Evolutionary conservation across 129 eudicot genomes (phyloP).

Genomic region (Artemisia argyi): DNA sequence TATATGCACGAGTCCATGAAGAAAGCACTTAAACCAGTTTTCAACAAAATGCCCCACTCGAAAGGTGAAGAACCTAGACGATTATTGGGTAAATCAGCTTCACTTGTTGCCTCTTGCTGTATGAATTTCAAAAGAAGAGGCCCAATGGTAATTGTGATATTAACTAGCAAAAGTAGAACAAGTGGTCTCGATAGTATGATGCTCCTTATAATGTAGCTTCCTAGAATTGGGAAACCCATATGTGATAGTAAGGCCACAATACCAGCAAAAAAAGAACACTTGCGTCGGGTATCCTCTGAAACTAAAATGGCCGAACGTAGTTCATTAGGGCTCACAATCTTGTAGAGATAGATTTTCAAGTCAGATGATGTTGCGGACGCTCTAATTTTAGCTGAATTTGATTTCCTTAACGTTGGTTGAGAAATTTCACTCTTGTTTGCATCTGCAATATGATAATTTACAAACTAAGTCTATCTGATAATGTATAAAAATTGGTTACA

Average conservation of each 20-base stretch:
- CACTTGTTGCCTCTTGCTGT: conserved; percentile 29
- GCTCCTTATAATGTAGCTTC: conserved; percentile 39
- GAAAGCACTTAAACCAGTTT: conserved; percentile 49
- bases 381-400: conserved; percentile 19
- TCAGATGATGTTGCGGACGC: conserved; percentile 13
- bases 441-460: conserved; percentile 20
- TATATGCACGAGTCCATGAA: conserved; percentile 79
- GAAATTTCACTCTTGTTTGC: conserved; percentile 17
- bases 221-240: conserved; percentile 58
- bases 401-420: conserved; percentile 9
- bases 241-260: conserved; percentile 58
- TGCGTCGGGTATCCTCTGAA: conserved; percentile 51
- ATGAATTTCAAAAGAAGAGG: conserved; percentile 39
- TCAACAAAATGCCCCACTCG: conserved; percentile 64
- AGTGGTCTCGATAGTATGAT: conserved; percentile 63
- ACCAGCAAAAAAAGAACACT: conserved; percentile 52
- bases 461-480: too few species aligned
- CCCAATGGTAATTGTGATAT: conserved; percentile 50
- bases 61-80: conserved; percentile 57
- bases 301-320: conserved; percentile 56
- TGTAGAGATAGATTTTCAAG: conserved; percentile 20
- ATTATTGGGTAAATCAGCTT: conserved; percentile 37
- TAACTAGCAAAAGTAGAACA: conserved; percentile 59
- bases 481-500: too few species aligned
- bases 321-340: conserved; percentile 39